Evolutionary conservation across 176 grass and related monocot genomes (phyloP), one percentile per base, ranked within the genome.

Genomic region (Carex cristatella): DNA sequence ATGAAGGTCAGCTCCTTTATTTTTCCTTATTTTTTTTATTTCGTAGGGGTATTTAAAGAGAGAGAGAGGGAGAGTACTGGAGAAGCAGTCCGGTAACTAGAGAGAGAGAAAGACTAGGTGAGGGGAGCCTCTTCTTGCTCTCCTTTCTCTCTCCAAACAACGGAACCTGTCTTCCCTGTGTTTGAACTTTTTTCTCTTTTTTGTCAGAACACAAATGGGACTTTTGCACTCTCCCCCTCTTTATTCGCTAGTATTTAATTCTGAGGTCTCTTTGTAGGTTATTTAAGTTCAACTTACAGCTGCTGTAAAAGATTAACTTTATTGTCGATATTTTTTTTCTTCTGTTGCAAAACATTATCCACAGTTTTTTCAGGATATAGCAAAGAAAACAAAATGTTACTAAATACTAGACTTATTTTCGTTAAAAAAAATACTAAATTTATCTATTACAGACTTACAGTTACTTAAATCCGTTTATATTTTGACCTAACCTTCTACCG

Each of bases 141-240:
- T 60, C 28, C 35, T 81, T 27, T 63, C 61, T 53, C 64, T 83
- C 44, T 83, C 44, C 10, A 69, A 69, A 54, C 81, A 67, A 83
- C 81, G 61, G 81, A 69, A 83, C 81, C 81, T 51, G 10, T 68
- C 44, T 67, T 69, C n/a, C 13, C 81, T 69, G 63, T 69, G 63
- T 83, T 83, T 83, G 63, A 83, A 83, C 81, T 83, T 83, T 68
- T 53, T 48, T 58, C 18, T 64, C 15, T 44, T 81, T 71, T 72
- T 46, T 46, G 69, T 46, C 38, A 46, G 38, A 46, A 71, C 18
- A 33, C 53, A 57, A 35, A 79, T 57, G 13, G 13, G 51, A 79
- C 51, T 79, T 79, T 79, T 79, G 51, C 74, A 33, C 49, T 58
- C 8, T 79, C 53, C 1, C 28, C 74, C 74, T 57, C 49, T 10